Percentiles rank a stretch among this genome's conserved stretches.
These are phyloP conservation scores for Rheum nobile DNA, from an alignment of 148 eudicot species.

Conservation along the genomic window DNA sequence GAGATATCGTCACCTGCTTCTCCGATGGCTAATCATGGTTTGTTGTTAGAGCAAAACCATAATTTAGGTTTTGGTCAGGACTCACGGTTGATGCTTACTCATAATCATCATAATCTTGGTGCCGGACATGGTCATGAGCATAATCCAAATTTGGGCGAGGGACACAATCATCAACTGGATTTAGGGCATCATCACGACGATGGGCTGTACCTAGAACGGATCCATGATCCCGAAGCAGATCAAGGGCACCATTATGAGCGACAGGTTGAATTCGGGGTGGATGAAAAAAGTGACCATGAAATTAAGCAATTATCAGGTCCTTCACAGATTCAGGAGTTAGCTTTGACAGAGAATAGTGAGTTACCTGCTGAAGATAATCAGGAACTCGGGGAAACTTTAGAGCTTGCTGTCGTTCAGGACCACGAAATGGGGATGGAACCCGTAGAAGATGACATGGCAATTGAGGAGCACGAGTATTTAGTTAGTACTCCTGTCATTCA, in stretches of 20 bases:
- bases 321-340: slow-evolving; percentile 21
- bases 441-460: slow-evolving; percentile 14
- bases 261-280: slow-evolving; percentile 19
- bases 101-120: slow-evolving; percentile 19
- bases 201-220: slow-evolving; percentile 18
- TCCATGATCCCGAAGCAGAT: slow-evolving; percentile 17
- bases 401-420: slow-evolving; percentile 23
- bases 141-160: slow-evolving; percentile 19
- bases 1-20: not conserved
- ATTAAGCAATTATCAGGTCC: slow-evolving; percentile 15
- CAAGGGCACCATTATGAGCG: slow-evolving; percentile 19
- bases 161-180: slow-evolving; percentile 16
- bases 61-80: slow-evolving; percentile 16
- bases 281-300: slow-evolving; percentile 20
- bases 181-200: slow-evolving; percentile 11
- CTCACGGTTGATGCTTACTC: slow-evolving; percentile 13
- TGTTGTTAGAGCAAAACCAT: slow-evolving; percentile 27
- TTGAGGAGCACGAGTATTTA: slow-evolving; percentile 23
- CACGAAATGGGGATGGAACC: slow-evolving; percentile 32
- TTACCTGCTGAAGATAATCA: slow-evolving; percentile 22
- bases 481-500: slow-evolving; percentile 19
- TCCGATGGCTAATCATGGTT: slow-evolving; percentile 23
- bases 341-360: slow-evolving; percentile 17
- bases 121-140: slow-evolving; percentile 17
- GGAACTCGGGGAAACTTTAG: slow-evolving; percentile 24